Evolutionary conservation across 2,329 filamentous ascomycete genomes (phyloP), one percentile per base, ranked within the genome.

Genomic region (Trichoderma asperellum): DNA sequence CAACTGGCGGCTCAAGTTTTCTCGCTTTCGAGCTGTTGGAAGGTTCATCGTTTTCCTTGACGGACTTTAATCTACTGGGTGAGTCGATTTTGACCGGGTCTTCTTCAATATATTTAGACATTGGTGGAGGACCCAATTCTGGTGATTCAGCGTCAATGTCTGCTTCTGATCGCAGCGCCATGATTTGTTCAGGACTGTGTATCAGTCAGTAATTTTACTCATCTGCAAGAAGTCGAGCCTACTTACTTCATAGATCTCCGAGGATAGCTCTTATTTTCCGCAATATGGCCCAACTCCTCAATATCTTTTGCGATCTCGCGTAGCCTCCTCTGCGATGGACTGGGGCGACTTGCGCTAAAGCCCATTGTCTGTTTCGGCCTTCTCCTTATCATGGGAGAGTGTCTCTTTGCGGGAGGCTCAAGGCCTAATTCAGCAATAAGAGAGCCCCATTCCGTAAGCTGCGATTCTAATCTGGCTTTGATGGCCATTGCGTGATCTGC

Each of bases 381-480:
- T 70, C 79, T 85, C 56, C 81, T 78, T 21, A 77, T 75, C 73
- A 77, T 77, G 67, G 81, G 78, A 72, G 81, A 79, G 53, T 81
- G 82, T 70, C 82, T 78, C 74, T 86, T 87, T 72, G 79, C 79
- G 21, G 88, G 85, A 43, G 88, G 87, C 73, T 90, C 87, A 52
- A 85, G 75, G 6, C 90, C 91, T 55, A 95, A 83, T 34, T 86
- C 86, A 56, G 86, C 88, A 12, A 96, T 85, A 72, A 95, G 82
- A 4, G 85, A 83, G 35, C 88, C 86, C 79, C 93, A 87, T 81
- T 94, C 91, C 40, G 86, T 81, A 24, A 96, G 83, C 79, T 94
- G 93, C 2, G 86, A 84, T 76, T 94, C 89, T 71, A 96, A 83
- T 77, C 89, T 87, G 57, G 85, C 84, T 77, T 90, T 93, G 74